A percentile compares a stretch with the other conserved stretches of the same genome.
Conservation (phyloP, 2,329 filamentous ascomycete species). For the Colletotrichum abscissum region DNA sequence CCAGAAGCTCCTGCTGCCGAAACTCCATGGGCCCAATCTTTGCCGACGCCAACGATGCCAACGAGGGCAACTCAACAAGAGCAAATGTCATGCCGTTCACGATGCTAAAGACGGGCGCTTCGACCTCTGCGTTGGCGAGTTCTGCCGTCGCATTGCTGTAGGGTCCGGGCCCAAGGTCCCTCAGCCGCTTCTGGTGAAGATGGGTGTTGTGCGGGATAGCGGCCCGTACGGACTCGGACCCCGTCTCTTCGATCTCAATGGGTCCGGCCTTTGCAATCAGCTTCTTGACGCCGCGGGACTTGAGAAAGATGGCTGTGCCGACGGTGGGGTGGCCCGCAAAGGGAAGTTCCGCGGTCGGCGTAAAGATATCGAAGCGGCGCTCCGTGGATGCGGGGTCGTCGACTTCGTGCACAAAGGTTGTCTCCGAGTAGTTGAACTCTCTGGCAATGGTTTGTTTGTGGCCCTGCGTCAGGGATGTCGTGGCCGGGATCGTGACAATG, state of each 20-base stretch:
- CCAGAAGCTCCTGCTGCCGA: constrained; percentile 51
- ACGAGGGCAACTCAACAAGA: constrained; percentile 69
- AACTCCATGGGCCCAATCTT: constrained; percentile 48
- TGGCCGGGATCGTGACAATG: constrained; percentile 63
- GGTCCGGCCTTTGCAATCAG: constrained; percentile 68
- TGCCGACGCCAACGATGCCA: constrained; percentile 66
- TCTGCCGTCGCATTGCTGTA: neutral
- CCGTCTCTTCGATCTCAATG: constrained; percentile 55
- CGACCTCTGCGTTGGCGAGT: constrained; percentile 43
- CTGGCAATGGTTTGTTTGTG: constrained; percentile 69
- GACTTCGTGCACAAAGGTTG: constrained; percentile 68
- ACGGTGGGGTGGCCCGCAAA: constrained; percentile 74
- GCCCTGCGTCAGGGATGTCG: constrained; percentile 56
- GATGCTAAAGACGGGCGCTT: constrained; percentile 67
- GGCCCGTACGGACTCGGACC: constrained; percentile 64
- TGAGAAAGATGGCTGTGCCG: constrained; percentile 64
- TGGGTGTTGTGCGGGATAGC: constrained; percentile 70
- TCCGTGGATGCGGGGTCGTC: constrained; percentile 46
- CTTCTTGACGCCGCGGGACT: constrained; percentile 50
- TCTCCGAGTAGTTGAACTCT: constrained; percentile 75
- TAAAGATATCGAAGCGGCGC: constrained; percentile 70
- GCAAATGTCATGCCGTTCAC: constrained; percentile 81
- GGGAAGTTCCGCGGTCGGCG: constrained; percentile 62
- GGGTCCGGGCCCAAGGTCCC: constrained; percentile 15
- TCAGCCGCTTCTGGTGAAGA: constrained; percentile 9